Evolutionary conservation across 176 grass and related monocot genomes (phyloP).

Genomic region (Oryza glumipatula): DNA sequence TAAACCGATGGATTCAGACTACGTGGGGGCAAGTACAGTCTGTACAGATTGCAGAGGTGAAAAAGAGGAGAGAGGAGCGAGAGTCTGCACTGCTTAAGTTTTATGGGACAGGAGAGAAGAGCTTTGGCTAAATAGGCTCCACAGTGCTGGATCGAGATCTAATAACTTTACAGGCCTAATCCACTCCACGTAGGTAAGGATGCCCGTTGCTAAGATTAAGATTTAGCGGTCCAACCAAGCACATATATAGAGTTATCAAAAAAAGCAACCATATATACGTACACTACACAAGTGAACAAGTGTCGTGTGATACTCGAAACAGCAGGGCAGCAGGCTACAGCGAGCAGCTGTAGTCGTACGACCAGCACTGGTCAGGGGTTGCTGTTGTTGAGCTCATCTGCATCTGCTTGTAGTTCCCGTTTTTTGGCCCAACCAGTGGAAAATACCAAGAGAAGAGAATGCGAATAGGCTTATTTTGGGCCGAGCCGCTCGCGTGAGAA

Average conservation of each 20-base stretch:
- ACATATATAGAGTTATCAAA: no score
- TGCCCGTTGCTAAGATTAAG: neutral
- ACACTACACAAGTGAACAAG: no score
- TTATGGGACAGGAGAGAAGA: constrained; percentile 9
- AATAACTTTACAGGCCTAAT: neutral
- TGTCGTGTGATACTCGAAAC: no score
- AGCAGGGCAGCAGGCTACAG: no score
- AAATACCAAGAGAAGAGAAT: no score
- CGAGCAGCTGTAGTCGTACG: no score
- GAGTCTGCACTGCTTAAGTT: neutral
- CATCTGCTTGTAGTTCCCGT: no score
- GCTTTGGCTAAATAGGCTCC: neutral
- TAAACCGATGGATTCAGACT: neutral
- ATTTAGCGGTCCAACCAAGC: neutral
- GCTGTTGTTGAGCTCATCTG: no score
- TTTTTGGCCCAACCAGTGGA: no score
- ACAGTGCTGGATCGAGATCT: constrained; percentile 9
- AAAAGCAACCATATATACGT: no score
- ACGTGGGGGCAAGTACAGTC: neutral
- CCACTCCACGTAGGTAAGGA: neutral
- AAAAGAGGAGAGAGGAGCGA: neutral
- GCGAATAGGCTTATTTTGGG: neutral
- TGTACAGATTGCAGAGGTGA: neutral
- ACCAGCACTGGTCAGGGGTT: no score
- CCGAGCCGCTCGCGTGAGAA: neutral